phyloP scores from a whole-genome alignment of 352 stramenopile species.

The Globisporangium apiculatum region DNA sequence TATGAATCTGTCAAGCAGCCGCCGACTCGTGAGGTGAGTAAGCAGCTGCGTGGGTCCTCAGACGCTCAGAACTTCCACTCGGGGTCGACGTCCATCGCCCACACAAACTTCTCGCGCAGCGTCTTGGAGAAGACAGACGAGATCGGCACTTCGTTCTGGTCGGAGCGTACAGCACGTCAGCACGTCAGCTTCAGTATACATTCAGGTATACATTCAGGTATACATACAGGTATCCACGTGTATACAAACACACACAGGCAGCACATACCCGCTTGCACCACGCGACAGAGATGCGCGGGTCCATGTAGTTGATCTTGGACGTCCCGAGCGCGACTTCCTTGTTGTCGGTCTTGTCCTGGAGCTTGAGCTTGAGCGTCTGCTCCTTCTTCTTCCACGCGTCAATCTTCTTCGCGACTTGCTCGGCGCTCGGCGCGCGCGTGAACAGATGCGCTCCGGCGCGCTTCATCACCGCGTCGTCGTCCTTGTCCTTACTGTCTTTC shows the following conservation, averaged over 20 bases:
- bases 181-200: conserved; percentile 2
- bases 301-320: conserved; percentile 99
- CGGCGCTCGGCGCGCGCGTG: conserved; percentile 81
- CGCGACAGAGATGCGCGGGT: conserved; percentile 98
- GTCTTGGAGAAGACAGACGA: conserved; percentile 98
- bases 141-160: conserved; percentile 94
- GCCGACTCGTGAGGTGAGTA: neutral
- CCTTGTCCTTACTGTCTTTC: conserved; percentile 27
- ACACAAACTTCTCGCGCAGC: conserved; percentile 99
- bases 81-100: conserved; percentile 97
- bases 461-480: conserved; percentile 82
- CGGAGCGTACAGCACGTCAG: too few relatives aligned
- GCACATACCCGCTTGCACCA: conserved; percentile 98
- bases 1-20: neutral
- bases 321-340: conserved; percentile 98
- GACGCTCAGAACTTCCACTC: conserved; percentile 92
- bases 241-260: conserved; percentile 10
- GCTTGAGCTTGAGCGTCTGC: conserved; percentile 79
- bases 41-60: neutral
- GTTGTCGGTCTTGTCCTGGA: conserved; percentile 99
- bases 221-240: neutral
- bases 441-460: conserved; percentile 94
- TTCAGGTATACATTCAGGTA: neutral
- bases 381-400: conserved; percentile 94
- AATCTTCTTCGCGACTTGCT: conserved; percentile 94